These are phyloP conservation scores for Salix udensis DNA, from an alignment of 345 rosid genomes.

Conservation along the genomic window DNA sequence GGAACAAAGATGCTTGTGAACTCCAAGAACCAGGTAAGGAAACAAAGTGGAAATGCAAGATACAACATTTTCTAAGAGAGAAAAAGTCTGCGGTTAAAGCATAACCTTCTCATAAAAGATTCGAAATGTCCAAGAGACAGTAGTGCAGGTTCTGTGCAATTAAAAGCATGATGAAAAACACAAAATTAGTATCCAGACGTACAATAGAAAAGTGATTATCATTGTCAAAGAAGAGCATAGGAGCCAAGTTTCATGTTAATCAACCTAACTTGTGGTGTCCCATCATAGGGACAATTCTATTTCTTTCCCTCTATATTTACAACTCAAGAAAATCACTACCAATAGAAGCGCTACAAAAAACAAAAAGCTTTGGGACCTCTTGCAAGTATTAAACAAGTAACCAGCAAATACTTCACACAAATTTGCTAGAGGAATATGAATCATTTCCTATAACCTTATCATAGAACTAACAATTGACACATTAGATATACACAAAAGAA, in stretches of 20 bases:
- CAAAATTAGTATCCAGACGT: neutral
- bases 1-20: slow-evolving; percentile 1
- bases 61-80: neutral
- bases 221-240: neutral
- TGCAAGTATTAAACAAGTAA: neutral
- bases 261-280: neutral
- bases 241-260: neutral
- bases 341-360: neutral
- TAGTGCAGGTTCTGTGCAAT: slow-evolving; percentile 28
- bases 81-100: neutral
- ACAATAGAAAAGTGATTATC: neutral
- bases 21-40: neutral
- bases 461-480: neutral
- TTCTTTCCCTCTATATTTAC: neutral
- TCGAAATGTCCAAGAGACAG: slow-evolving; percentile 36
- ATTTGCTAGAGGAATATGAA: neutral
- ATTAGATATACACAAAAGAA: neutral
- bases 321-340: neutral
- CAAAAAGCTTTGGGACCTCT: neutral
- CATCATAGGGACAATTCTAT: neutral
- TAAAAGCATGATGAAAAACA: neutral
- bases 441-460: neutral
- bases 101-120: slow-evolving; percentile 34
- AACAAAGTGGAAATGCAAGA: neutral
- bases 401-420: neutral